phyloP scores from a whole-genome alignment of 78 protist species.

The Guillardia theta region DNA sequence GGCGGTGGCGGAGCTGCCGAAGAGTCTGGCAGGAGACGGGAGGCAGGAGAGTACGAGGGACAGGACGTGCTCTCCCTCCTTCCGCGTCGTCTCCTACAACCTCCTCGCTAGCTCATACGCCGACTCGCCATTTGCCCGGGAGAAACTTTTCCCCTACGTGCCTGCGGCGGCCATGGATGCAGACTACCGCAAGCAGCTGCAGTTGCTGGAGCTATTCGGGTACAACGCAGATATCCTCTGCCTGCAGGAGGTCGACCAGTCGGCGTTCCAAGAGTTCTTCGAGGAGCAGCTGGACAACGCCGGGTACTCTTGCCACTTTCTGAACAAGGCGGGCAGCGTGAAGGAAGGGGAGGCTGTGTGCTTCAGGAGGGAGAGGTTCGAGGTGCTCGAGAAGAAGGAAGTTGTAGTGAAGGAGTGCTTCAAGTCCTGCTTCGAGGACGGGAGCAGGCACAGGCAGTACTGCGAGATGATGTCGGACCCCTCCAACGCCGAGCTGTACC shows the following conservation, averaged over 20 bases:
- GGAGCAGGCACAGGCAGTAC: neutral
- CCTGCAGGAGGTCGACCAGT: neutral
- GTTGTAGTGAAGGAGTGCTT: neutral
- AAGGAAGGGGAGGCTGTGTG: neutral
- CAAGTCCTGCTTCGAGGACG: neutral
- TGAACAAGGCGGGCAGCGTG: neutral
- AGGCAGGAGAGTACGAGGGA: neutral
- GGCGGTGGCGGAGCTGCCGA: neutral
- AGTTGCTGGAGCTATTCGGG: neutral
- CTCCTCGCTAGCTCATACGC: neutral
- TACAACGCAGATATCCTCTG: neutral
- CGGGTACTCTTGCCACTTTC: neutral
- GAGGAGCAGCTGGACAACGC: neutral
- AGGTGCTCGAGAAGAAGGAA: neutral
- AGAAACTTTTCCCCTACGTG: neutral
- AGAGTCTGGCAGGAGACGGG: neutral
- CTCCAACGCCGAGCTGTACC: neutral
- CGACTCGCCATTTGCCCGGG: neutral
- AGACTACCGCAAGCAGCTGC: neutral
- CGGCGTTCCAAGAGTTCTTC: neutral
- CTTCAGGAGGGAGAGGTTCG: neutral
- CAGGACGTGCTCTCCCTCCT: neutral
- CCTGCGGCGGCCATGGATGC: neutral
- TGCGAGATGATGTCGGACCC: neutral
- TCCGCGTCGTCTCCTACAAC: constrained; percentile 12